These are phyloP conservation scores for Themeda triandra DNA, from an alignment of 176 grass and related monocot species.

Conservation along the genomic window DNA sequence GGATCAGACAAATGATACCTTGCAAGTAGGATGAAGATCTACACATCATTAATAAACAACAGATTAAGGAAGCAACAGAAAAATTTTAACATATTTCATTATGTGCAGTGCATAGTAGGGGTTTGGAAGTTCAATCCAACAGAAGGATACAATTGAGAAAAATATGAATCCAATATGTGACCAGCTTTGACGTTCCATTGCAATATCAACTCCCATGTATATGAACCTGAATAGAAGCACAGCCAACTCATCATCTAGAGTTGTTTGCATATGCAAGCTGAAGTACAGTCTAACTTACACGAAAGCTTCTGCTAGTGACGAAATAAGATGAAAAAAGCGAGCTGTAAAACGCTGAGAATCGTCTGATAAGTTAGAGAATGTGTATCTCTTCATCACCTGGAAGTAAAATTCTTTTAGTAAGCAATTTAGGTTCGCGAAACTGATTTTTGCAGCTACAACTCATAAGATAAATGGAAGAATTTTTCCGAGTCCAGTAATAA, in stretches of 20 bases:
- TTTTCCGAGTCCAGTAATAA: background rate
- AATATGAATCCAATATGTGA: constrained; percentile 93
- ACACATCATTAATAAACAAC: constrained; percentile 1
- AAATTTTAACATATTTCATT: constrained; percentile 18
- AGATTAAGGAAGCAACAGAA: constrained; percentile 50
- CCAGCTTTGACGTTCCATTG: constrained; percentile 87
- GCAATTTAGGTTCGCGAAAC: background rate
- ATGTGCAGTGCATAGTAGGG: background rate
- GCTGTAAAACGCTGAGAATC: constrained; percentile 73
- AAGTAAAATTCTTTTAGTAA: constrained; percentile 22
- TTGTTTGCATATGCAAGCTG: constrained; percentile 11
- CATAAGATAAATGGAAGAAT: background rate
- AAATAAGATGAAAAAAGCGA: constrained; percentile 89
- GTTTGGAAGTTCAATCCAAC: constrained; percentile 8
- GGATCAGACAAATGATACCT: constrained; percentile 45
- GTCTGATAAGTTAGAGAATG: constrained; percentile 75
- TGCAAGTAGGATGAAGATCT: constrained; percentile 89
- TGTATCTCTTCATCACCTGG: constrained; percentile 94
- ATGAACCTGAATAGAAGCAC: constrained; percentile 71
- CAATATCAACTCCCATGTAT: constrained; percentile 99
- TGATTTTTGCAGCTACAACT: background rate
- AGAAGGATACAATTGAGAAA: constrained; percentile 98
- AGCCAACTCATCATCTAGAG: constrained; percentile 4
- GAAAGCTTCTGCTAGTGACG: constrained; percentile 90
- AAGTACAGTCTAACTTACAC: constrained; percentile 53